Percentiles rank a stretch among this genome's conserved stretches.
phyloP scores from a whole-genome alignment of 2,329 filamentous ascomycete genomes.

The Podosphaera xanthii region DNA sequence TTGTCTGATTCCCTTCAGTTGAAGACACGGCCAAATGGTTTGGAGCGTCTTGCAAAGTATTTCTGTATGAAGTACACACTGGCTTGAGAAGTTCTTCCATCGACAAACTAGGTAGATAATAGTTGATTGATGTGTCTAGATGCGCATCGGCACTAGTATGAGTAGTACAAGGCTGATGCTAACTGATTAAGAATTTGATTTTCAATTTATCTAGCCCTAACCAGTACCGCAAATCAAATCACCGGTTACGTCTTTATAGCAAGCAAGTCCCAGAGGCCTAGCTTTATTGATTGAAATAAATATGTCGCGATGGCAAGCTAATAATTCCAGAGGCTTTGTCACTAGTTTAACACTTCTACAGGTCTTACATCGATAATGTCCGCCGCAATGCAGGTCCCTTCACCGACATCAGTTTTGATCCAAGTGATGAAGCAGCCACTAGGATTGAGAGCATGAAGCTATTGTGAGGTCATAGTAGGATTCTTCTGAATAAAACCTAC shows the following conservation, averaged over 20 bases:
- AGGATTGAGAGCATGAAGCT: constrained; percentile 50
- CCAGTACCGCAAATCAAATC: too few species aligned
- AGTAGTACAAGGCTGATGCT: too few species aligned
- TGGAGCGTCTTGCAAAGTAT: constrained; percentile 3
- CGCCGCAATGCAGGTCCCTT: constrained; percentile 59
- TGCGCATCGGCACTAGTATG: too few species aligned
- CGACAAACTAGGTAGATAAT: constrained; percentile 8
- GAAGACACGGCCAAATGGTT: too few species aligned
- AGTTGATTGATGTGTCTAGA: too few species aligned
- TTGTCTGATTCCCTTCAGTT: neutral
- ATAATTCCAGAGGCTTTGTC: neutral
- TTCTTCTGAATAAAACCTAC: constrained; percentile 6
- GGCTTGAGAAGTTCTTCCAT: constrained; percentile 28
- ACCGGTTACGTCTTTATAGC: too few species aligned
- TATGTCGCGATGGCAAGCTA: constrained; percentile 1
- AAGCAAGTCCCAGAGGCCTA: neutral
- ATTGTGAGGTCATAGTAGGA: constrained; percentile 25
- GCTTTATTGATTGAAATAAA: neutral
- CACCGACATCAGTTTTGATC: constrained; percentile 35
- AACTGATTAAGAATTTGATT: too few species aligned
- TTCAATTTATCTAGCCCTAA: too few species aligned
- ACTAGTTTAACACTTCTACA: neutral
- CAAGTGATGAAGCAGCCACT: constrained; percentile 27
- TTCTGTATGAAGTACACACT: constrained; percentile 19
- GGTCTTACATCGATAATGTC: constrained; percentile 50